Conservation (phyloP, 257 asterid species). For the Hygrophila difformis region DNA sequence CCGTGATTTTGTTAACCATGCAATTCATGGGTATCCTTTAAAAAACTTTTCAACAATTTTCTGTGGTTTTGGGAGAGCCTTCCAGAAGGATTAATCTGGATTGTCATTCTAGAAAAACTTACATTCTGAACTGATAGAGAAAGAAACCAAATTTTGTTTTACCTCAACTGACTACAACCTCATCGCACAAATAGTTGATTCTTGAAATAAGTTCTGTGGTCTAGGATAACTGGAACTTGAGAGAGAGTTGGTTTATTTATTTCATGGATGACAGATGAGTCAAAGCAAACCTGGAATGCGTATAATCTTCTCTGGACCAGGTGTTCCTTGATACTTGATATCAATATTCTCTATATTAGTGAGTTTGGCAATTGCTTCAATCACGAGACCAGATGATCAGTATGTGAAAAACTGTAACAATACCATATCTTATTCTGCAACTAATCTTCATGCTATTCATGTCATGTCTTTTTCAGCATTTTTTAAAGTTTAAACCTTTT, state of each 20-base stretch:
- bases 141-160: background rate
- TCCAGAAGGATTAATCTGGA: background rate
- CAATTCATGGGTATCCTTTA: background rate
- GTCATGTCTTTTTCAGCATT: slow-evolving; percentile 4
- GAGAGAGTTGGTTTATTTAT: too few relatives aligned
- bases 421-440: background rate
- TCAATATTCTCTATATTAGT: too few relatives aligned
- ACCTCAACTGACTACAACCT: background rate
- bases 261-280: too few relatives aligned
- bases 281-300: too few relatives aligned
- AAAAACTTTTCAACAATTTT: background rate
- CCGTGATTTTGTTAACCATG: too few relatives aligned
- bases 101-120: slow-evolving; percentile 2
- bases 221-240: background rate
- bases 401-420: too few relatives aligned
- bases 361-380: too few relatives aligned
- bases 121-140: slow-evolving; percentile 1
- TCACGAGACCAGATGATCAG: too few relatives aligned
- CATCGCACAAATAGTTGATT: background rate
- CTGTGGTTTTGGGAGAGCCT: background rate
- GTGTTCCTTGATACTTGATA: too few relatives aligned
- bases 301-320: too few relatives aligned
- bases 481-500: slow-evolving; percentile 12
- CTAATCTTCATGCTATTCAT: slow-evolving; percentile 9
- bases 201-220: background rate